Conservation (phyloP, 805 yeast species). For the Wilhelminamyces savonicus region DNA sequence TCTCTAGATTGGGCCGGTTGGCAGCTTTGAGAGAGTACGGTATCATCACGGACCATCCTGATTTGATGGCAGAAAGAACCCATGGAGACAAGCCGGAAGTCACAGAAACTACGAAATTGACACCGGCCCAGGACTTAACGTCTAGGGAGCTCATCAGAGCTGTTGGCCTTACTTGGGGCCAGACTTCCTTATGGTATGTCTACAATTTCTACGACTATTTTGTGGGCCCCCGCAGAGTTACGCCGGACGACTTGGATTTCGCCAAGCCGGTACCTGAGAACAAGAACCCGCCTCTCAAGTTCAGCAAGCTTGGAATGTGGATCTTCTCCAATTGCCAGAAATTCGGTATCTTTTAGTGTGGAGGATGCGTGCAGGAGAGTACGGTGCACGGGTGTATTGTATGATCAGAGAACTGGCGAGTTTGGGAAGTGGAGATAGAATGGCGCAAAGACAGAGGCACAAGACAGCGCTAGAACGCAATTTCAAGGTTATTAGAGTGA, state of each 20-base stretch:
- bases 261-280: slow-evolving; percentile 16
- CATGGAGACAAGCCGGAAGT: slow-evolving; percentile 1
- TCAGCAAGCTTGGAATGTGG: slow-evolving; percentile 10
- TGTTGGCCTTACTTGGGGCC: slow-evolving; percentile 6
- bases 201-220: slow-evolving; percentile 6
- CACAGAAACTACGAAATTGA: slow-evolving; percentile 5
- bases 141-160: background rate
- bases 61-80: slow-evolving; percentile 18
- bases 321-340: slow-evolving; percentile 18
- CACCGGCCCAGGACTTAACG: slow-evolving; percentile 3
- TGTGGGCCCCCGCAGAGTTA: slow-evolving; percentile 6
- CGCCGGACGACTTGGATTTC: slow-evolving; percentile 13
- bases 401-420: no score
- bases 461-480: no score
- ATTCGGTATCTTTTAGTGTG: slow-evolving; percentile 18
- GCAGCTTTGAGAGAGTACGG: slow-evolving; percentile 27
- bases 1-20: slow-evolving; percentile 16
- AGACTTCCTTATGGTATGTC: slow-evolving; percentile 8
- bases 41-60: slow-evolving; percentile 31
- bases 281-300: slow-evolving; percentile 3
- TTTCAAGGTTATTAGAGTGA: no score
- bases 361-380: no score
- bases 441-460: no score
- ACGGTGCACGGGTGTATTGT: no score
- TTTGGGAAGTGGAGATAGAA: no score